Conservation (phyloP, 2,329 filamentous ascomycete genomes). For the Aureobasidium lini region DNA sequence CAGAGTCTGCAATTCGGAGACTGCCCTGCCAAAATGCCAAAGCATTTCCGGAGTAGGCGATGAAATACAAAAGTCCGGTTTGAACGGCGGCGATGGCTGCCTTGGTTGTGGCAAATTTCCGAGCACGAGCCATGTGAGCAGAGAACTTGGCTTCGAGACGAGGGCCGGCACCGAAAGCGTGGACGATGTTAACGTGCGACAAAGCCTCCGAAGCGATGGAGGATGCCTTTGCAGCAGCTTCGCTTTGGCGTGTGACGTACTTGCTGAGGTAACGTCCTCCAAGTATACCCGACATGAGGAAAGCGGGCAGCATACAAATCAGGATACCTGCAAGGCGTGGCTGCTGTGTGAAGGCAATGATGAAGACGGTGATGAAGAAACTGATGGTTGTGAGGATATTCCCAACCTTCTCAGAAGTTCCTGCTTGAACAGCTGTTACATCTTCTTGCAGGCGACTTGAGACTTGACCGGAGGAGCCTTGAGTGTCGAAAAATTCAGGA, state of each 20-base stretch:
- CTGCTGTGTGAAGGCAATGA: not conserved
- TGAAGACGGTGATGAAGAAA: not conserved
- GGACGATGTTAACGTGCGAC: not conserved
- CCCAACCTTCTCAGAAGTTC: not conserved
- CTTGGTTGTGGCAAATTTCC: not conserved
- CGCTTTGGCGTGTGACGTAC: not conserved
- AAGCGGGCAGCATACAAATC: not conserved
- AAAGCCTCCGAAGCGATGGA: not conserved
- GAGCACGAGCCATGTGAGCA: not conserved
- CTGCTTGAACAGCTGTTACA: not conserved
- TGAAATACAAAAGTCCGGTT: not conserved
- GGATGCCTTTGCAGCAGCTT: not conserved
- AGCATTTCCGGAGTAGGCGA: not conserved
- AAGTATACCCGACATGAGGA: not conserved
- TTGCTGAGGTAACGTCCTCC: not conserved
- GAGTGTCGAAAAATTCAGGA: not conserved
- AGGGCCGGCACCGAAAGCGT: not conserved
- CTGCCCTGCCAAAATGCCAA: not conserved
- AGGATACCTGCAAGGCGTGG: not conserved
- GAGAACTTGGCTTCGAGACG: not conserved
- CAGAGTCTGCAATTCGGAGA: not conserved
- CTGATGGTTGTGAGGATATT: not conserved
- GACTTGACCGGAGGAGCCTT: not conserved
- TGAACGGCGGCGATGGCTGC: not conserved
- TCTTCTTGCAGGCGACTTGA: not conserved